phyloP scores from a whole-genome alignment of 768 basidiomycete genomes.

The Serendipita sp. region DNA sequence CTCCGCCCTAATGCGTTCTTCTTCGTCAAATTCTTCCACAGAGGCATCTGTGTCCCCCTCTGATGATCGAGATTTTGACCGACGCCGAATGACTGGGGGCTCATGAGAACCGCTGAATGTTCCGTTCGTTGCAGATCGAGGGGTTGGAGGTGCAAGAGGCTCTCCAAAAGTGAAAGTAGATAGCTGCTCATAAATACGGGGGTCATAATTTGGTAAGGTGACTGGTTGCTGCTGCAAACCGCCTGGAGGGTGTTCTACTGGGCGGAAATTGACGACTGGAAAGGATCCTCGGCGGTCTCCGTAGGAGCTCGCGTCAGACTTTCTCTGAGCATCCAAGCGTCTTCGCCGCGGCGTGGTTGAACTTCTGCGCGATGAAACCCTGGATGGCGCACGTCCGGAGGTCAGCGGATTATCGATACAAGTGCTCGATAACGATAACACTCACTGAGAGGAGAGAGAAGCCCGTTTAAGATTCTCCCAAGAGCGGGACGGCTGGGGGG shows the following conservation, averaged over 20 bases:
- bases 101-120: neutral
- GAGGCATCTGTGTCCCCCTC: neutral
- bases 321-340: neutral
- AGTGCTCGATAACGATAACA: neutral
- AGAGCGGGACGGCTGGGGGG: neutral
- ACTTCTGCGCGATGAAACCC: neutral
- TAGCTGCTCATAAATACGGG: conserved; percentile 1
- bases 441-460: conserved; percentile 3
- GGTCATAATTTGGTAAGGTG: conserved; percentile 3
- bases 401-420: neutral
- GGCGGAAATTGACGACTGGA: neutral
- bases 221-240: neutral
- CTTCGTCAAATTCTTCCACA: conserved; percentile 23
- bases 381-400: neutral
- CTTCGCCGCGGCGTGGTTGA: neutral
- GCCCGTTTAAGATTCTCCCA: neutral
- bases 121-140: neutral
- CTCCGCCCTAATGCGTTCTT: conserved; percentile 17
- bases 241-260: neutral
- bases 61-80: neutral
- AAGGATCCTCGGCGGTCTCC: neutral
- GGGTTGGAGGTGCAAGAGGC: neutral
- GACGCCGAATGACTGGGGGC: neutral
- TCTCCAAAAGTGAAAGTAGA: conserved; percentile 4
- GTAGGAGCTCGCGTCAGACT: neutral